These are phyloP conservation scores for Magnolia kwangsiensis DNA, from an alignment of 164 flowering plant genomes.

Conservation along the genomic window DNA sequence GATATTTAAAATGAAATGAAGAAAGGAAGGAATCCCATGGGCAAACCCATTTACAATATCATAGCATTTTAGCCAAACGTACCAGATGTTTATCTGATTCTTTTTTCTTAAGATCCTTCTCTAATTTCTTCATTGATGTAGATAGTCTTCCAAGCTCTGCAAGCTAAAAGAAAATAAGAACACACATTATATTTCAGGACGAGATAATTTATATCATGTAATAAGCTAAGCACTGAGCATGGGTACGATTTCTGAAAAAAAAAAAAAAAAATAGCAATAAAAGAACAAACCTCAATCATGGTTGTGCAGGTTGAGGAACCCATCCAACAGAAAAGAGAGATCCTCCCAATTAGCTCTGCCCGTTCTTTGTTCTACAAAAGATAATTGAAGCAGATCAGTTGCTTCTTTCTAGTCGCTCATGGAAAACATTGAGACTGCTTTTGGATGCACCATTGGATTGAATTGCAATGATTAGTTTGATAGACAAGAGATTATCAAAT, in stretches of 20 bases:
- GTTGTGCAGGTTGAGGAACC: slow-evolving; percentile 78
- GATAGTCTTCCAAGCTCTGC: slow-evolving; percentile 95
- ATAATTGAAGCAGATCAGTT: slow-evolving; percentile 1
- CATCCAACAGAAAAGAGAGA: slow-evolving; percentile 95
- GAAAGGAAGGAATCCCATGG: background rate
- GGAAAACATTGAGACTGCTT: background rate
- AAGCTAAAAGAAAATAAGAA: slow-evolving; percentile 37
- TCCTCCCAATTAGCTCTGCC: slow-evolving; percentile 71
- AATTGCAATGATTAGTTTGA: background rate
- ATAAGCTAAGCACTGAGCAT: background rate
- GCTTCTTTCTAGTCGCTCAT: background rate
- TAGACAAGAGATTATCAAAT: background rate
- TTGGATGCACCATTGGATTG: background rate
- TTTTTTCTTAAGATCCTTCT: slow-evolving; percentile 59
- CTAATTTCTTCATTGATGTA: slow-evolving; percentile 73
- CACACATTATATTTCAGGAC: background rate
- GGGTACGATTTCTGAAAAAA: background rate
- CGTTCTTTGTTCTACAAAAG: slow-evolving; percentile 78
- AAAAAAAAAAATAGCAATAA: background rate
- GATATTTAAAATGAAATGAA: background rate
- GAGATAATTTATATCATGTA: background rate
- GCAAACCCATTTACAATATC: background rate
- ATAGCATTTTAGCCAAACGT: slow-evolving; percentile 14
- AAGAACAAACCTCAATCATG: slow-evolving; percentile 67
- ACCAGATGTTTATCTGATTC: slow-evolving; percentile 48